phyloP scores from a whole-genome alignment of 2,329 filamentous ascomycete genomes.

The Monosporascus sp. region DNA sequence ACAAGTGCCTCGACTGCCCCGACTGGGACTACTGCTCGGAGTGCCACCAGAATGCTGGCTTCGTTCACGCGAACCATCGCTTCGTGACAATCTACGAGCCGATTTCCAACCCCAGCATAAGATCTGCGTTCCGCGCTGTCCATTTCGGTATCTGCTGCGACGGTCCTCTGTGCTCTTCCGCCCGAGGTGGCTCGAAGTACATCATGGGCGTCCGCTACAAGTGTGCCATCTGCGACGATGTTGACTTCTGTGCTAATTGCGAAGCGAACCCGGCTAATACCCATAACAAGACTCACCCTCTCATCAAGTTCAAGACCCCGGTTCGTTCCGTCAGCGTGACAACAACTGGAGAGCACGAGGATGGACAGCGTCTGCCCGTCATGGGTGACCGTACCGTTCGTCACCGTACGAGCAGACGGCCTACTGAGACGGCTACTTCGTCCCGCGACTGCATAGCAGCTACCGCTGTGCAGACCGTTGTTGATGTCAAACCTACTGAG shows the following conservation, averaged over 20 bases:
- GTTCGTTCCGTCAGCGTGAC: slow-evolving; percentile 83
- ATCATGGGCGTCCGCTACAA: slow-evolving; percentile 91
- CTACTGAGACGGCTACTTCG: slow-evolving; percentile 46
- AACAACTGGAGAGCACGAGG: slow-evolving; percentile 71
- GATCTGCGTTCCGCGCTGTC: slow-evolving; percentile 38
- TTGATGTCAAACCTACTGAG: slow-evolving; percentile 62
- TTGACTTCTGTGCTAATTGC: slow-evolving; percentile 91
- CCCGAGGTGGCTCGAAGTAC: slow-evolving; percentile 53
- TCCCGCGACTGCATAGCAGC: slow-evolving; percentile 42
- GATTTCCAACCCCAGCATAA: slow-evolving; percentile 38
- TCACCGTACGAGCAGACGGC: slow-evolving; percentile 36
- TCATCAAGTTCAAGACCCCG: slow-evolving; percentile 95
- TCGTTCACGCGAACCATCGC: slow-evolving; percentile 75
- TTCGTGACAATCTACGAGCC: slow-evolving; percentile 85
- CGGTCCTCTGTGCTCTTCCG: slow-evolving; percentile 73
- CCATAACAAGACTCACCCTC: slow-evolving; percentile 92
- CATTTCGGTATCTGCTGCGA: slow-evolving; percentile 93
- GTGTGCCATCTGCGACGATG: slow-evolving; percentile 91
- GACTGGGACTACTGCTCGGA: slow-evolving; percentile 92
- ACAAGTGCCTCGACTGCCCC: slow-evolving; percentile 95
- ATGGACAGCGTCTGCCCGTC: slow-evolving; percentile 57
- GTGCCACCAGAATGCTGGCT: slow-evolving; percentile 62
- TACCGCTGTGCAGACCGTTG: slow-evolving; percentile 62
- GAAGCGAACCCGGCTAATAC: slow-evolving; percentile 79
- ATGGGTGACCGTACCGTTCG: slow-evolving; percentile 60